These are phyloP conservation scores for Fusarium sp. DNA, from an alignment of 2,329 filamentous ascomycete genomes.

Conservation along the genomic window DNA sequence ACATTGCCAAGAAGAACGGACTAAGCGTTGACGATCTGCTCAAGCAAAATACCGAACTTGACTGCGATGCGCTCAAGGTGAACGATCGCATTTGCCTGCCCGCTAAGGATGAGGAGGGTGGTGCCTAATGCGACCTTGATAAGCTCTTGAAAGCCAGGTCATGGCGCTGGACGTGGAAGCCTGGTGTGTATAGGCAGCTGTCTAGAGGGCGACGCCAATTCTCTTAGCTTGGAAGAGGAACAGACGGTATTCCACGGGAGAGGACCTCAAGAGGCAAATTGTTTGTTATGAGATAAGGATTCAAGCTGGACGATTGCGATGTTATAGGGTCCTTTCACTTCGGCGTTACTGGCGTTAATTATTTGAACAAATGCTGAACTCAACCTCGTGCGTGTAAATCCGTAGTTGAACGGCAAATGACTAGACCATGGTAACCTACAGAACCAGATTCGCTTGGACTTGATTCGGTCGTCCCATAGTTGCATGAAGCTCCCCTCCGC, in stretches of 20 bases:
- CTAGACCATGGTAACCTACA: too few relatives aligned
- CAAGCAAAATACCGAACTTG: constrained; percentile 60
- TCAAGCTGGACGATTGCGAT: neutral
- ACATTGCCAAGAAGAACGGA: constrained; percentile 61
- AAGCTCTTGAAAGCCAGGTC: constrained; percentile 11
- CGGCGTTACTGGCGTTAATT: neutral
- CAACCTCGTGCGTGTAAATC: too few relatives aligned
- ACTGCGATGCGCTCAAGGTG: constrained; percentile 63
- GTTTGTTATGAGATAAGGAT: too few relatives aligned
- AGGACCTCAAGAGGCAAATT: neutral
- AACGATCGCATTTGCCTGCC: constrained; percentile 65
- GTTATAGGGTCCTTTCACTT: constrained; percentile 2
- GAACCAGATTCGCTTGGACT: too few relatives aligned
- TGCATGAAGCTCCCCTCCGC: too few relatives aligned
- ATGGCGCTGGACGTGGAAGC: constrained; percentile 13
- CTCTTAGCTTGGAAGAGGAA: neutral
- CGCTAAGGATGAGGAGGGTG: constrained; percentile 22
- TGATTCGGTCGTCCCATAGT: too few relatives aligned
- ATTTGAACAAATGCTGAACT: constrained; percentile 9
- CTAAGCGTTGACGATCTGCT: constrained; percentile 64
- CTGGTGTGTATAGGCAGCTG: constrained; percentile 13
- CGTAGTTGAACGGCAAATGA: too few relatives aligned
- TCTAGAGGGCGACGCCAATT: neutral
- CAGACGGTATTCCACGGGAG: neutral
- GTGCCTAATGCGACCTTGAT: constrained; percentile 3